These are phyloP conservation scores for Terana coerulea DNA, from an alignment of 768 basidiomycete genomes.

Conservation along the genomic window DNA sequence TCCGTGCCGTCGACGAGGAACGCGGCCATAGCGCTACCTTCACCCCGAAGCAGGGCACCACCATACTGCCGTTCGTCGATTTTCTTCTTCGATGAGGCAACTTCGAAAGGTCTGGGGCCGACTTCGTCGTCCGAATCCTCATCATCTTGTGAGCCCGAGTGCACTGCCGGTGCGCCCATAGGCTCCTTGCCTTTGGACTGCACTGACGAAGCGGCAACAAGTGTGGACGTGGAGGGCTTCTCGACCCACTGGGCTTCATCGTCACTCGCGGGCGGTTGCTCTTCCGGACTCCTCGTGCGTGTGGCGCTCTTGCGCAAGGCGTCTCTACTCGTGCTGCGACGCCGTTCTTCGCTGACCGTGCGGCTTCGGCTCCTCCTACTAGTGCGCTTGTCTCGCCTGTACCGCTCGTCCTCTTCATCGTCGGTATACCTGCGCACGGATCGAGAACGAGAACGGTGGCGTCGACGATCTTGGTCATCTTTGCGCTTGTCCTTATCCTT, in stretches of 20 bases:
- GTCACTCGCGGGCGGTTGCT: conserved; percentile 17
- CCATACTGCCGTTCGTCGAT: conserved; percentile 86
- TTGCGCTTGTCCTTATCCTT: conserved; percentile 41
- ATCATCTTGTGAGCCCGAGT: conserved; percentile 14
- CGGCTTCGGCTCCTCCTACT: conserved; percentile 23
- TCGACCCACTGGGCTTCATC: conserved; percentile 69
- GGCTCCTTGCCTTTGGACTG: conserved; percentile 18
- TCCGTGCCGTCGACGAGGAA: conserved; percentile 83
- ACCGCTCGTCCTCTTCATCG: conserved; percentile 28
- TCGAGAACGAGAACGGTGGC: conserved; percentile 33
- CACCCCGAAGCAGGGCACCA: conserved; percentile 85
- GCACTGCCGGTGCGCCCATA: conserved; percentile 17
- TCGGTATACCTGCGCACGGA: conserved; percentile 34
- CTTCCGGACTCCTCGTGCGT: conserved; percentile 28
- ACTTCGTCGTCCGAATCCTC: conserved; percentile 60
- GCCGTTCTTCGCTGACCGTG: conserved; percentile 22
- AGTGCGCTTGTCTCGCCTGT: conserved; percentile 21
- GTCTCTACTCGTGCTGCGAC: conserved; percentile 16
- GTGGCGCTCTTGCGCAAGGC: conserved; percentile 10
- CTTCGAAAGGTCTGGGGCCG: conserved; percentile 70
- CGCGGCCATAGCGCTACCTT: conserved; percentile 97
- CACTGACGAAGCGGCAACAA: conserved; percentile 24
- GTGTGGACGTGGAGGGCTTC: conserved; percentile 36
- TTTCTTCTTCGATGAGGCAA: conserved; percentile 39
- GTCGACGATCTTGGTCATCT: conserved; percentile 20